Percentiles rank a stretch among this genome's conserved stretches.
Evolutionary conservation across 805 yeast species (phyloP).

Genomic region (Yarrowia porcina): DNA sequence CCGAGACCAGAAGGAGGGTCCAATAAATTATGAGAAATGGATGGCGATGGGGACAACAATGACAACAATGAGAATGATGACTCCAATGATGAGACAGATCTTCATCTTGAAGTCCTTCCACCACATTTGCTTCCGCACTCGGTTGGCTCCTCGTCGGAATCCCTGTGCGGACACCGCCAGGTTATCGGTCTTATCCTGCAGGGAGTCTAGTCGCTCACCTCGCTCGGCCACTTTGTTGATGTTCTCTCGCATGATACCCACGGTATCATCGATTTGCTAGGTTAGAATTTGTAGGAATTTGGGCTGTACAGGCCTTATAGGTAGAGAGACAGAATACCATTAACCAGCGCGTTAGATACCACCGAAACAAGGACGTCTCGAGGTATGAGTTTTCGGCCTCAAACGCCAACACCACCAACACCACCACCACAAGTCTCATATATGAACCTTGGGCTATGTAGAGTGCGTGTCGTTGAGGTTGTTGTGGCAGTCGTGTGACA

Average conservation of each 20-base stretch:
- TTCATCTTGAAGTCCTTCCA: conserved; percentile 97
- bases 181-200: conserved; percentile 90
- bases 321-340: no score
- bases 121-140: conserved; percentile 99
- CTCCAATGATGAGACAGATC: conserved; percentile 76
- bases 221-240: conserved; percentile 92
- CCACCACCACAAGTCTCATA: neutral
- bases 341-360: no score
- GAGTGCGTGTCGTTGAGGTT: neutral
- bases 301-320: no score
- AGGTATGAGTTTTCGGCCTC: no score
- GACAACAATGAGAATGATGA: conserved; percentile 53
- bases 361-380: neutral
- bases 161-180: conserved; percentile 90
- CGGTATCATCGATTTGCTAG: conserved; percentile 88
- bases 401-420: neutral
- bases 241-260: conserved; percentile 96
- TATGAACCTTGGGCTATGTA: neutral
- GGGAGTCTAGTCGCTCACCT: conserved; percentile 88
- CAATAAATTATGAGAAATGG: conserved; percentile 23
- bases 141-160: conserved; percentile 93
- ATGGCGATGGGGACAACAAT: conserved; percentile 25
- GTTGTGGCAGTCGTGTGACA: neutral
- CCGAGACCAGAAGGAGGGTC: conserved; percentile 4
- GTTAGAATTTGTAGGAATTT: neutral